These are phyloP conservation scores for Globisporangium recalcitrans DNA, from an alignment of 352 stramenopile species.

Conservation along the genomic window DNA sequence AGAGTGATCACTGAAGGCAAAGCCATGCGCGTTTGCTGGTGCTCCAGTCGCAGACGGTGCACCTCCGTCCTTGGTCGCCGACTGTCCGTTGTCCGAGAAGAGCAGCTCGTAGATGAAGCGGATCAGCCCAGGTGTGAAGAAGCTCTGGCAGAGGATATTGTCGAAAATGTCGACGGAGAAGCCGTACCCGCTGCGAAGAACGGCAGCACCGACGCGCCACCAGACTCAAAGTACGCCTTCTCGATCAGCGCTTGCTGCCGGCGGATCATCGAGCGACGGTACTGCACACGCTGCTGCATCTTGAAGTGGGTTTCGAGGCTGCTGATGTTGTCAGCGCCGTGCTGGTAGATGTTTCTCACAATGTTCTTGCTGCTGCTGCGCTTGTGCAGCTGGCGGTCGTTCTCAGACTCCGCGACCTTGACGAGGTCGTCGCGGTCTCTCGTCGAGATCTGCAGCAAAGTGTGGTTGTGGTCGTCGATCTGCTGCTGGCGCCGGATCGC, in stretches of 20 bases:
- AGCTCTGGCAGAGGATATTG: constrained; percentile 70
- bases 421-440: constrained; percentile 6
- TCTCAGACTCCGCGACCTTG: constrained; percentile 5
- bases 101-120: constrained; percentile 63
- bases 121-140: constrained; percentile 56
- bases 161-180: constrained; percentile 66
- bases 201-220: constrained; percentile 34
- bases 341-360: constrained; percentile 14
- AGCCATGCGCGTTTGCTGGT: not conserved
- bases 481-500: constrained; percentile 11
- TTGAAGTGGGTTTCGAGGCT: constrained; percentile 34
- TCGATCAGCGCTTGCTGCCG: constrained; percentile 38
- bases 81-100: constrained; percentile 47
- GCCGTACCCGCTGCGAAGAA: constrained; percentile 62
- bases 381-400: constrained; percentile 5
- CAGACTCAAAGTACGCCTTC: constrained; percentile 38
- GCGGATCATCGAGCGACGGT: constrained; percentile 33
- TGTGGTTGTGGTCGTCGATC: constrained; percentile 5
- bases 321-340: constrained; percentile 20
- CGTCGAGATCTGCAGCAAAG: constrained; percentile 10
- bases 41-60: not conserved
- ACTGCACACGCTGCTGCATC: constrained; percentile 34
- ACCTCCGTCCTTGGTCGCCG: constrained; percentile 4
- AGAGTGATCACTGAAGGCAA: not conserved
- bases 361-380: constrained; percentile 19